Base-by-base conservation (phyloP, 768 basidiomycete species). In the Cystobasidiopsis lactophilus region DNA sequence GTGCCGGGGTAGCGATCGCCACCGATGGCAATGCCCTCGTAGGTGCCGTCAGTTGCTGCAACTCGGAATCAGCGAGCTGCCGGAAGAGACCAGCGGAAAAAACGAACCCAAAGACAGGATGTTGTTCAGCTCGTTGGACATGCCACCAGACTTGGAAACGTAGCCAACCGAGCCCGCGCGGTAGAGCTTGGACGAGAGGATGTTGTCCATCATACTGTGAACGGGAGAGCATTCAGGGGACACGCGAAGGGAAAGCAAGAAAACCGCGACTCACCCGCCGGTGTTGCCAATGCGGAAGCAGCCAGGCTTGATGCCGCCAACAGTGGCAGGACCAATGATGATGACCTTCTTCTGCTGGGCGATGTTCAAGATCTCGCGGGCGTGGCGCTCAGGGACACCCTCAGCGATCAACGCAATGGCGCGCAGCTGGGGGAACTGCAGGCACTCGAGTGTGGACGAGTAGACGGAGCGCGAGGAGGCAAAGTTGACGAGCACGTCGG, bases 121-220 rank as follows among this genome's bases (percentile, higher is more conserved):
- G 74, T 95, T 98, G 81, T 98, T 96, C 64, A 98, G 73, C 70
- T 98, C 91, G 73, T 96, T 96, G 63, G 91, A 96, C 91, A 98
- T 98, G 69, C 91, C 91, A 61, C 91, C 91, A 7, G 89, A 95
- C 73, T 98, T 98, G 69, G 86, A 93, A 66, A 98, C 91, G 69
- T 96, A 98, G 64, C 89, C 91, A 62, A 98, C 84, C 13, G 88
- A 86, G 52, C 91, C 91, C 26, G 88, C 73, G 63, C 89, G 86
- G 77, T 95, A 98, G 57, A 98, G 81, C 74, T 95, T 98, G 57
- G 86, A 91, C 5, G 89, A 73, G 65, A 95, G 93, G 71, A 96
- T 89, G 74, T 96, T 98, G 74, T 98, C 91, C 89, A 95, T 93
- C 91, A 96, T 96, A 64, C 85, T 80, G 62, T 5, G 61, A 51